Base-by-base conservation (phyloP, 2,329 filamentous ascomycete species). In the Colletotrichum aenigma region DNA sequence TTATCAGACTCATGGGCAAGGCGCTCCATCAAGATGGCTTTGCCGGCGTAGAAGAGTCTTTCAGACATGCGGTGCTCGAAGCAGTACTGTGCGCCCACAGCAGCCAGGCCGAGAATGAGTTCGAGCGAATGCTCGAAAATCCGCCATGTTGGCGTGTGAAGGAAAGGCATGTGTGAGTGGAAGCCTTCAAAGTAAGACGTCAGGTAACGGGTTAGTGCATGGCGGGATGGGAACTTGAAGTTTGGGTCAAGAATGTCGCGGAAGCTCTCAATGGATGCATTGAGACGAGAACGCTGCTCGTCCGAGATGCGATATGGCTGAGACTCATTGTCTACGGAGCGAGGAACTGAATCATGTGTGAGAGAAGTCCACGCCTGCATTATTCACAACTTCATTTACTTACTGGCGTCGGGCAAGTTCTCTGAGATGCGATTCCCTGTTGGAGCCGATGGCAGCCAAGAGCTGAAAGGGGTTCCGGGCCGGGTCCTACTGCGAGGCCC, bases 151-250 rank as follows among this genome's bases (percentile, higher is more conserved):
- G 79, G 83, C 3, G 79, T 74, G 75, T 86, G 84, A 7, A 86
- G 83, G 65, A 86, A 86, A 1, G 82, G 80, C 81, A 86, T 83
- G 34, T 86, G 84, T 0, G 82, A 79, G 48, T 85, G 84, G 32
- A 86, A 86, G 0, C 84, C 84, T 16, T 83, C 81, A 21, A 86
- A 82, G 34, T 81, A 86, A 6, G 83, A 83, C 0, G 82, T 84
- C 1, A 85, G 70, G 62, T 85, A 84, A 36, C 84, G 76, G 1
- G 82, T 83, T 5, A 86, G 78, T 12, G 84, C 81, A 64, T 86
- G 84, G 3, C 84, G 79, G 0, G 84, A 85, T 1, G 84, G 84
- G 2, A 86, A 73, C 30, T 80, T 80, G 75, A 83, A 85, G 58
- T 58, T 74, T 0, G 79, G 78, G 55, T 81, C 79, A 0, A 85